phyloP scores from a whole-genome alignment of 2,329 filamentous ascomycete species.

The Colletotrichum tabaci region DNA sequence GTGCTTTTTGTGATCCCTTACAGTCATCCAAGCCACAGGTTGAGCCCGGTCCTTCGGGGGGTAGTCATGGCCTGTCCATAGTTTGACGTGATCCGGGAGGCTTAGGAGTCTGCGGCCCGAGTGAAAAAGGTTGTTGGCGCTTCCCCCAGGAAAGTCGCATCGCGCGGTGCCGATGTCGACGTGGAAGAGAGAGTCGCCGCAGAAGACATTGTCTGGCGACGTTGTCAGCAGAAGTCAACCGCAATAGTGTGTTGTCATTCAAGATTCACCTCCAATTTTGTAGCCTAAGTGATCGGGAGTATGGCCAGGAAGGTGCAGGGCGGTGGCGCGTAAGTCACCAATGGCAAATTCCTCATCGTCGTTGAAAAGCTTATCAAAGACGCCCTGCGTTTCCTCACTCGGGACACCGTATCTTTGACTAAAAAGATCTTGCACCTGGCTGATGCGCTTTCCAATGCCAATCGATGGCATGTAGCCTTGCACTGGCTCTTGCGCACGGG shows the following conservation, averaged over 20 bases:
- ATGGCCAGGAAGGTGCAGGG: constrained; percentile 72
- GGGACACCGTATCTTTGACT: constrained; percentile 63
- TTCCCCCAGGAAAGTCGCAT: constrained; percentile 70
- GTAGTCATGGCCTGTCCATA: constrained; percentile 72
- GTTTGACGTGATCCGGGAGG: constrained; percentile 59
- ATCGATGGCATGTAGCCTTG: constrained; percentile 59
- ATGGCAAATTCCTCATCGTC: constrained; percentile 69
- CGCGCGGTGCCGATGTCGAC: constrained; percentile 67
- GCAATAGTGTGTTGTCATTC: background rate
- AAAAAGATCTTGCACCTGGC: constrained; percentile 65
- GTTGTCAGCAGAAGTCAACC: constrained; percentile 12
- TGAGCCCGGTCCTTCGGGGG: constrained; percentile 53
- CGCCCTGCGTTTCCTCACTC: constrained; percentile 57
- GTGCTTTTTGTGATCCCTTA: constrained; percentile 58
- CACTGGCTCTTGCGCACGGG: constrained; percentile 26
- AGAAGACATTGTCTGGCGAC: constrained; percentile 61
- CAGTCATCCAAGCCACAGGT: constrained; percentile 60
- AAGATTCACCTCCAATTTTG: constrained; percentile 60
- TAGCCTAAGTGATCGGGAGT: constrained; percentile 75
- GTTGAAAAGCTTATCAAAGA: constrained; percentile 68
- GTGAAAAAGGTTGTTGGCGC: constrained; percentile 58
- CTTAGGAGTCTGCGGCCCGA: constrained; percentile 60
- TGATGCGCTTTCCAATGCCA: constrained; percentile 70
- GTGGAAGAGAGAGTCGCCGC: constrained; percentile 68
- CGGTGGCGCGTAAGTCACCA: constrained; percentile 61